Evolutionary conservation across 164 flowering plant genomes (phyloP), one percentile per base, ranked within the genome.

Genomic region (Stephania yunnanensis): DNA sequence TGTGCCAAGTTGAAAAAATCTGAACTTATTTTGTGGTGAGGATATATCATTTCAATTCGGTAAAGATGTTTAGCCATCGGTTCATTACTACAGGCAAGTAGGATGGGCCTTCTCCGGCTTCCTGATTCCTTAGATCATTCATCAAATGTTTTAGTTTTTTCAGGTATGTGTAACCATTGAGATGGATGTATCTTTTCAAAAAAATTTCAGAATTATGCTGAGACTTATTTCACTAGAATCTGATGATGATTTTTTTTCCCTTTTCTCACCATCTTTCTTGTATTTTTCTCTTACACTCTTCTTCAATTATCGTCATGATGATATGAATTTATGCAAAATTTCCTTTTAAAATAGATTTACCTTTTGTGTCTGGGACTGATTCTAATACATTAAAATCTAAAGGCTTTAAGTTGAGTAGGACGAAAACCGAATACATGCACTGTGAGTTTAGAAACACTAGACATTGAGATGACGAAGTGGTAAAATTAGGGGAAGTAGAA

Each of bases 111-210:
- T 67, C 81, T 96, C 73, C 91, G 91, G 83, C 91, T 96, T 55
- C 83, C 95, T 75, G 92, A 96, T 81, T 76, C 85, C 50, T 81
- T 87, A 63, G 95, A 87, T 72, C 75, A 81, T 78, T 85, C 88
- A 75, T 77, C 98, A 46, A 96, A 91, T 72, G 72, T 90, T 80
- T 73, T 88, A 79, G 94, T 92, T 77, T 94, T 94, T 92, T 79
- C 99, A 96, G 97, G 99, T 94, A 81, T 68, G 20, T n/a, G n/a
- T 50, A 68, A 72, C 29, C 64, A 58, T 15, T 19, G 8, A 61
- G 64, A 50, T 61, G 0, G n/a, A 25, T 19, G 1, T 7, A 1
- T 19, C 66, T 19, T 61, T 61, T 61, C 66, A 19, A 61, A n/a
- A 5, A 71, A 10, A 30, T 13, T 20, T 17, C 13, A 70, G 36